Evolutionary conservation across 73 alveolate species (phyloP), one percentile per base, ranked within the genome.

Genomic region (Paraurostyla sp.): DNA sequence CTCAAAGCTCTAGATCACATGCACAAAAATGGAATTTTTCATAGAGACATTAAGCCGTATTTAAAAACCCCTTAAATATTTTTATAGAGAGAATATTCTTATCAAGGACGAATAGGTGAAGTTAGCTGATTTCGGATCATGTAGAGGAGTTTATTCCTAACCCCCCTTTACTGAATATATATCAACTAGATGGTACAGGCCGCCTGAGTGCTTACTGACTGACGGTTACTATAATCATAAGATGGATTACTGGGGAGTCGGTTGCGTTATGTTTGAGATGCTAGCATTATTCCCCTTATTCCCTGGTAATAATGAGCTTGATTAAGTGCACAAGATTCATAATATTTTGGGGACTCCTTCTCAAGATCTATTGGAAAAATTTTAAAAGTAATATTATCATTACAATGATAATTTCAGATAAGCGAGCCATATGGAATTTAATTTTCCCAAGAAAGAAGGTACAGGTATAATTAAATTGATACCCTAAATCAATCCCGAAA

Each of bases 41-140:
- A 76, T 41, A 9, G 90, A 59, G 94, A 94, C 65, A 78, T 94
- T 48, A 93, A 94, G 45, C 96, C 96, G 87, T 75, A 75, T 9
- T 16, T 23, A 32, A 68, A 41, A 36, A 15, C 29, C 13, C 42
- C 23, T 36, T 36, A 16, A 46, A 46, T 75, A 13, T 75, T 46
- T 7, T 16, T 75, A 15, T 75, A 75, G 87, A 18, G 90, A 76
- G 51, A 87, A 80, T 59, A 82, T 88, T 18, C 46, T 88, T 42
- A 43, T 88, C 11, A 25, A 41, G 38, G 87, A 80, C 22, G 94
- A 88, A 90, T 75, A 87, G 41, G 90, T 97, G 43, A 97, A 95
- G 78, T 92, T 97, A 36, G 99, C 99, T 0, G 99, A 96, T 89
- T 96, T 96, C 54, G 99, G 99, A 40, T 94, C 98, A 11, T 95